Conservation (phyloP, 2,329 filamentous ascomycete genomes). For the Trichoderma atrobrunneum region DNA sequence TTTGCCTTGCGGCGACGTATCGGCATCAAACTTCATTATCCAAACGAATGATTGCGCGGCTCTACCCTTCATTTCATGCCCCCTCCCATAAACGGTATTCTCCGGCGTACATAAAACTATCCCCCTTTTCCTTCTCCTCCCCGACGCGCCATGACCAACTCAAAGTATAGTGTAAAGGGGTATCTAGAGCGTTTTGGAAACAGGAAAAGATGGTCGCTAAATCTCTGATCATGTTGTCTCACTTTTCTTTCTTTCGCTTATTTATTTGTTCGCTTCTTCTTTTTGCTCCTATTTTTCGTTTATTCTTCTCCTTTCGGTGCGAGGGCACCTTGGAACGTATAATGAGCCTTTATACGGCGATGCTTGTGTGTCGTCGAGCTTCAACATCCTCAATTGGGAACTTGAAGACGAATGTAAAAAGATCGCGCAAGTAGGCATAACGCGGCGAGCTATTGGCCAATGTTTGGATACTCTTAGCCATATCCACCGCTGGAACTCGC, state of each 20-base stretch:
- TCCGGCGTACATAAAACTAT: not conserved
- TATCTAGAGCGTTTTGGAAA: conserved; percentile 18
- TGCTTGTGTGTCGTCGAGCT: conserved; percentile 61
- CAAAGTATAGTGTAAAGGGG: conserved; percentile 17
- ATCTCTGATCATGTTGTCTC: not conserved
- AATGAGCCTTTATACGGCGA: conserved; percentile 45
- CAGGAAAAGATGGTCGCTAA: conserved; percentile 15
- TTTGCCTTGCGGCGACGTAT: conserved; percentile 14
- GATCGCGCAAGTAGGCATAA: conserved; percentile 75
- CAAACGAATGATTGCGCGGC: conserved; percentile 10
- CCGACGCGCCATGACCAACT: conserved; percentile 12
- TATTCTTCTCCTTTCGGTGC: not conserved
- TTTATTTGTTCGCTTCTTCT: not conserved
- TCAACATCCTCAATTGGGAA: conserved; percentile 78
- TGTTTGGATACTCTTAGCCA: conserved; percentile 74
- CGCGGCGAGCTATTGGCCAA: conserved; percentile 66
- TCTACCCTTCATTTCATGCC: not conserved
- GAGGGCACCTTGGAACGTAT: not conserved
- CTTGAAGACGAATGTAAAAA: conserved; percentile 82
- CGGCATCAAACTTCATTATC: conserved; percentile 13
- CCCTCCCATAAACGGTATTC: not conserved
- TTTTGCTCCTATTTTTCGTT: not conserved
- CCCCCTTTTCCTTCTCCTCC: not conserved
- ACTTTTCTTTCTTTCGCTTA: not conserved
- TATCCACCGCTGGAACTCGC: conserved; percentile 66